A percentile compares a stretch with the other conserved stretches of the same genome.
phyloP scores from a whole-genome alignment of 1,139 yeast genomes.

The Magnusiomyces magnusii region DNA sequence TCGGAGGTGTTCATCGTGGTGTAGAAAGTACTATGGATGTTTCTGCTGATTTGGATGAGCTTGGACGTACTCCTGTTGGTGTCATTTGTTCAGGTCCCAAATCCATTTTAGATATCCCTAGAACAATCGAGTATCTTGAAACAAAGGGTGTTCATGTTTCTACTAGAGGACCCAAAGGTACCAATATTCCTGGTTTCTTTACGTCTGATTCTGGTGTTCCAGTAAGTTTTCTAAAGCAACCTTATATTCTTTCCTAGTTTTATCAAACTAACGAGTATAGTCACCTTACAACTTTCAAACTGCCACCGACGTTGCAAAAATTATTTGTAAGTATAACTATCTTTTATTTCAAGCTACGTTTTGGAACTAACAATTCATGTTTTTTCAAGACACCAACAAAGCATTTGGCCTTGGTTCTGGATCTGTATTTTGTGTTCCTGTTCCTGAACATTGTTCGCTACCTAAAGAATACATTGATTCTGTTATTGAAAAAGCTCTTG shows the following conservation, averaged over 20 bases:
- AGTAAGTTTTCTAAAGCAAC: too few species aligned
- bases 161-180: constrained; percentile 40
- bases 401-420: constrained; percentile 56
- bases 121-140: constrained; percentile 80
- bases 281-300: constrained; percentile 59
- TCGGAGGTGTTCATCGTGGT: constrained; percentile 86
- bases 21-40: constrained; percentile 71
- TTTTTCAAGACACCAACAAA: constrained; percentile 37
- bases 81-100: constrained; percentile 93
- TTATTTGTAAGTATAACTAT: constrained; percentile 38
- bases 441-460: constrained; percentile 59
- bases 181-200: constrained; percentile 80
- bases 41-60: constrained; percentile 81
- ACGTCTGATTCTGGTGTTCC: constrained; percentile 64
- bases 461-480: constrained; percentile 44
- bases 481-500: constrained; percentile 52
- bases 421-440: constrained; percentile 73
- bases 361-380: constrained; percentile 12
- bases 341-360: background rate
- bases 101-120: constrained; percentile 68
- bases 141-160: constrained; percentile 69
- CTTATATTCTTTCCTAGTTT: too few species aligned
- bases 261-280: too few species aligned
- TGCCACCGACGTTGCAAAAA: constrained; percentile 52
- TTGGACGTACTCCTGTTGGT: constrained; percentile 74